A percentile compares a stretch with the other conserved stretches of the same genome.
These are phyloP conservation scores for Rhizoctonia solani DNA, from an alignment of 1,284 basidiomycete genomes.

Conservation along the genomic window DNA sequence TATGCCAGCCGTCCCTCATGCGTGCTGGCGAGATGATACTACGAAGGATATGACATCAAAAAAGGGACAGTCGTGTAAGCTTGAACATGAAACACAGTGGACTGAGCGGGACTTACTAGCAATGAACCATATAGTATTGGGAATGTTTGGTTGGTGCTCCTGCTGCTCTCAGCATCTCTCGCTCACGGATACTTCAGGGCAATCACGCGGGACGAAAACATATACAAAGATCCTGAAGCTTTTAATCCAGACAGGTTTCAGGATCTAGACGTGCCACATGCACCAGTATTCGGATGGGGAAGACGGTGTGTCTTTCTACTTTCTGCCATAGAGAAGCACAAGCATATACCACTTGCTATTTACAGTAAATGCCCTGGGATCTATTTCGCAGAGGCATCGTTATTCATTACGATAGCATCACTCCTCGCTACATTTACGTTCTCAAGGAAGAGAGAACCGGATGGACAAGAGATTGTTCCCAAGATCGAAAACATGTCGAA, in stretches of 20 bases:
- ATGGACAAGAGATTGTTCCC: conserved; percentile 33
- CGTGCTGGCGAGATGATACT: conserved; percentile 55
- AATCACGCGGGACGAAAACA: too few species aligned
- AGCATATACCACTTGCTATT: background rate
- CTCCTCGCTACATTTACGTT: conserved; percentile 42
- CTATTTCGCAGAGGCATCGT: conserved; percentile 12
- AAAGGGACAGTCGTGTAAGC: conserved; percentile 46
- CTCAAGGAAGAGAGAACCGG: conserved; percentile 23
- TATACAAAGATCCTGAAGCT: background rate
- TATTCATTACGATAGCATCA: conserved; percentile 20
- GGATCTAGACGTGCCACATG: conserved; percentile 18
- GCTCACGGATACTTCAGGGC: background rate
- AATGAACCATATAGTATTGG: background rate
- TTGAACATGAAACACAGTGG: background rate
- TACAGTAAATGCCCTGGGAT: conserved; percentile 30
- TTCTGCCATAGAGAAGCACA: background rate
- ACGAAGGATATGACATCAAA: conserved; percentile 54
- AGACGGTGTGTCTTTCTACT: background rate
- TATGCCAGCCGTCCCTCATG: conserved; percentile 52
- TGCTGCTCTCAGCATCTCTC: background rate
- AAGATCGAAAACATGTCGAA: background rate
- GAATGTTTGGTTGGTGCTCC: background rate
- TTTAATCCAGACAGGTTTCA: conserved; percentile 35
- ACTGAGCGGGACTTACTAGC: background rate
- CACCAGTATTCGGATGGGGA: background rate